Evolutionary conservation across 768 basidiomycete genomes (phyloP), one percentile per base, ranked within the genome.

Genomic region (Hygrophorus pudorinus): DNA sequence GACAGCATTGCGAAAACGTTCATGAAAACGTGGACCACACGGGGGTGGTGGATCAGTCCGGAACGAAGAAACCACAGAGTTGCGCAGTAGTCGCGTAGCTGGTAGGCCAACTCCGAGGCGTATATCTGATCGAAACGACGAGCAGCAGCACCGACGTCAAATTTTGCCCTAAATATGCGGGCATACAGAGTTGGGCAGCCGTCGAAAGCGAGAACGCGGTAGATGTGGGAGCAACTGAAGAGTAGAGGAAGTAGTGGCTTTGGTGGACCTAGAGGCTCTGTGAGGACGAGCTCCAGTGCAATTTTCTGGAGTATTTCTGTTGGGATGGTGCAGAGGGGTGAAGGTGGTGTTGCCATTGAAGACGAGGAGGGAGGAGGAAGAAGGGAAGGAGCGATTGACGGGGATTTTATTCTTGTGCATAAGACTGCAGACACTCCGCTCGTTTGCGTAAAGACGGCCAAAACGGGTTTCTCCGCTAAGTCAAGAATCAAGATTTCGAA

Each of bases 121-220:
- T 51, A 24, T 7, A 24, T 50, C 0, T 65, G 62, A 12, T 61
- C 57, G 46, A 80, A 68, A 34, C 85, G 69, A 17, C 85, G 72
- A 1, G 48, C 27, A 34, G 75, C 62, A 0, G 82, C 76, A 18
- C 60, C 59, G 2, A 50, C 41, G 57, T 85, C 82, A 62, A 85
- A 85, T 54, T 67, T 72, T 55, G 57, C 45, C 11, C 63, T 62
- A 53, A 76, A 85, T 5, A 86, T 68, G 27, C 65, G 59, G 0
- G 76, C 67, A 49, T 72, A 75, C 42, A 85, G 71, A 16, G 62
- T 46, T 5, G 59, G 57, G 39, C 64, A 59, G 17, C 39, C 39
- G 42, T 59, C 51, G 0, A 50, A 44, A 4, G 27, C 42, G 51
- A 81, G 69, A 1, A 51, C 41, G 27, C 39, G 8, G 53, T 75